A percentile compares a stretch with the other conserved stretches of the same genome.
Evolutionary conservation across 768 basidiomycete species (phyloP).

Genomic region (Trametes elegans): DNA sequence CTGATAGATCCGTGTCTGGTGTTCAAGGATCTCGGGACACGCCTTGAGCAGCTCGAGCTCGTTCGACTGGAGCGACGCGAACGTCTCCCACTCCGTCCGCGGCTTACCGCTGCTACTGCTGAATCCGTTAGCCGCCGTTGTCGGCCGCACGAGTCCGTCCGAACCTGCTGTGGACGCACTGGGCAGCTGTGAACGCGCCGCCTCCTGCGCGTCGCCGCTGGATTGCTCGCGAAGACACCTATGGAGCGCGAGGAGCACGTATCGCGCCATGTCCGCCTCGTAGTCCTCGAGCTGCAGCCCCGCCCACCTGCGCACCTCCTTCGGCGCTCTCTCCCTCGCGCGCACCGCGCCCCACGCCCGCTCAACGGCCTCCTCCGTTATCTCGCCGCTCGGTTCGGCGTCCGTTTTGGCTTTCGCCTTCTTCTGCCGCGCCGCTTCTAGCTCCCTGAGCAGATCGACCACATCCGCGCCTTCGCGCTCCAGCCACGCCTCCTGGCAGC

Average conservation of each 20-base stretch:
- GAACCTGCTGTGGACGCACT: too few relatives aligned
- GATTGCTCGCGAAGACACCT: conserved; percentile 21
- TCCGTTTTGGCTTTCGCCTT: conserved; percentile 21
- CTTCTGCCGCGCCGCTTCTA: conserved; percentile 24
- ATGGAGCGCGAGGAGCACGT: conserved; percentile 28
- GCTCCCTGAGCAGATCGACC: conserved; percentile 19
- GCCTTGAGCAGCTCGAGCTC: conserved; percentile 46
- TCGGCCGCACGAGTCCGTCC: too few relatives aligned
- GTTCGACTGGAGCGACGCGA: conserved; percentile 57
- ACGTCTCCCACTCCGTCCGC: conserved; percentile 44
- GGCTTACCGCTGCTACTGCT: background rate
- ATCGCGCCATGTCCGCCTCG: conserved; percentile 30
- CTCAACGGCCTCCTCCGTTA: conserved; percentile 43
- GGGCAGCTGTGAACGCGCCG: too few relatives aligned
- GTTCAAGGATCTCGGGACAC: conserved; percentile 49
- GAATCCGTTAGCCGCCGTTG: background rate
- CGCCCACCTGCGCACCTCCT: conserved; percentile 22
- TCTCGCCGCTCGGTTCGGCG: background rate
- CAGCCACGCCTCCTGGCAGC: conserved; percentile 47
- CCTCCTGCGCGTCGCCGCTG: too few relatives aligned
- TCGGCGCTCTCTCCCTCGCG: conserved; percentile 31
- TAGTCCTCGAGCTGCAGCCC: conserved; percentile 27
- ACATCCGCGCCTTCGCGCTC: conserved; percentile 22
- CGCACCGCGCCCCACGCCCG: conserved; percentile 42
- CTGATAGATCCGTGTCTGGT: conserved; percentile 52